Percentiles rank a stretch among this genome's conserved stretches.
These are phyloP conservation scores for Aspergillus brasiliensis DNA, from an alignment of 2,329 filamentous ascomycete species.

Conservation along the genomic window DNA sequence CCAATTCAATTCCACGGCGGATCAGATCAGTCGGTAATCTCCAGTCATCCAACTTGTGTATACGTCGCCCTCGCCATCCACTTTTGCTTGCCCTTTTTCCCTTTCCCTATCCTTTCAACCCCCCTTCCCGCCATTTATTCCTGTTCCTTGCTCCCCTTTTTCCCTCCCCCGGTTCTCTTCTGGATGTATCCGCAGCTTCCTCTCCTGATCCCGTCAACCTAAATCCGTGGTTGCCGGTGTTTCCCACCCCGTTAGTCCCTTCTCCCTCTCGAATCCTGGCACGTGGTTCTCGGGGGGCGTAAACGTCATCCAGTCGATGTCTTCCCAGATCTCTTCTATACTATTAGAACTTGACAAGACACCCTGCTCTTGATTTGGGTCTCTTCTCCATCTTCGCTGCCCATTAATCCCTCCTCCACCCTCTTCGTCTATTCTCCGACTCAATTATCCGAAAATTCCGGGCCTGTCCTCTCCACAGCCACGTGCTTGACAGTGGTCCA, in stretches of 20 bases:
- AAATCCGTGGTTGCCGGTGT: not conserved
- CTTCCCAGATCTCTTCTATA: not conserved
- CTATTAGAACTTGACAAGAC: not conserved
- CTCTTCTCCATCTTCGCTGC: not conserved
- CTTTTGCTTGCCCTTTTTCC: not conserved
- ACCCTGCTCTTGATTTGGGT: not conserved
- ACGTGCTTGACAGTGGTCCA: conserved; percentile 12
- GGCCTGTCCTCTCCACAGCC: not conserved
- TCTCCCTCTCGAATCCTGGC: not conserved
- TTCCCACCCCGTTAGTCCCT: not conserved
- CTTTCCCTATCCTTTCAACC: not conserved
- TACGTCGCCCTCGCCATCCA: not conserved
- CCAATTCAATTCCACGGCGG: not conserved
- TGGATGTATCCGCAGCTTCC: too few relatives aligned
- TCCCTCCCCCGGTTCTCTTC: not conserved
- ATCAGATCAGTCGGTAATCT: not conserved
- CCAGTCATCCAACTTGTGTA: not conserved
- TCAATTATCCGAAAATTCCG: not conserved
- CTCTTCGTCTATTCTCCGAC: not conserved
- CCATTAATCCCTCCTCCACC: too few relatives aligned
- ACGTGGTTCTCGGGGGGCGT: conserved; percentile 2
- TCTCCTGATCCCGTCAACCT: not conserved
- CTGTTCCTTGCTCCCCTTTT: not conserved
- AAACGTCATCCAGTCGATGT: conserved; percentile 1
- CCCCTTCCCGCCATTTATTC: too few relatives aligned